Conservation (phyloP, 371 early-diverging fungal genomes). For the Mortierella sp. region DNA sequence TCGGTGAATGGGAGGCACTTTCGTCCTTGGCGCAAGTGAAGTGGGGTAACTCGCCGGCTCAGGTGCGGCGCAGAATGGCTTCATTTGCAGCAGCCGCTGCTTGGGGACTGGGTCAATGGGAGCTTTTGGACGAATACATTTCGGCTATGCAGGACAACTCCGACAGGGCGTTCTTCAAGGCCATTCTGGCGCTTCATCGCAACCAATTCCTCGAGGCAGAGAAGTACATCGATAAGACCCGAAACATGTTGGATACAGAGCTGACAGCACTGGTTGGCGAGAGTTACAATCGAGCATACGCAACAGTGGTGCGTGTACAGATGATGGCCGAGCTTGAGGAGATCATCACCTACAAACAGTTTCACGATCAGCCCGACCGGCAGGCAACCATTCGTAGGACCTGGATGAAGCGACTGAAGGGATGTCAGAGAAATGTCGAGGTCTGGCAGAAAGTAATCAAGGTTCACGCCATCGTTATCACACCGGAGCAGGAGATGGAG, state of each 20-base stretch:
- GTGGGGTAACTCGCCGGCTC: constrained; percentile 76
- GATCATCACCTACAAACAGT: constrained; percentile 91
- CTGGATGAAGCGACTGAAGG: constrained; percentile 91
- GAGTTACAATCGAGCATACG: constrained; percentile 95
- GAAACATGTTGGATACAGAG: constrained; percentile 92
- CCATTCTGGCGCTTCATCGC: constrained; percentile 90
- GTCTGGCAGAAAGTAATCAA: constrained; percentile 96
- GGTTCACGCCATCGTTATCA: constrained; percentile 90
- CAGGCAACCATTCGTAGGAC: constrained; percentile 86
- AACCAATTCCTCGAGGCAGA: constrained; percentile 85
- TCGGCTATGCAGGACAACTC: constrained; percentile 83
- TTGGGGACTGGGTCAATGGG: constrained; percentile 95
- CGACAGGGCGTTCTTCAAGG: constrained; percentile 83
- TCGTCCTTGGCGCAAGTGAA: constrained; percentile 85
- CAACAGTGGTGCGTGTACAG: constrained; percentile 89
- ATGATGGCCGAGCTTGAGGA: constrained; percentile 98
- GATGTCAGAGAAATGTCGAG: constrained; percentile 95
- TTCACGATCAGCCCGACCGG: constrained; percentile 84
- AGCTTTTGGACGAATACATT: constrained; percentile 93
- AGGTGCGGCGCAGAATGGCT: constrained; percentile 79
- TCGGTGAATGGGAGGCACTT: constrained; percentile 96
- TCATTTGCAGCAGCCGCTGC: constrained; percentile 94
- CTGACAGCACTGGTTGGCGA: constrained; percentile 93
- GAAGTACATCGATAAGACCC: constrained; percentile 83
- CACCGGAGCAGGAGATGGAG: constrained; percentile 93